Base-by-base conservation (phyloP, 2,329 filamentous ascomycete species). In the Pestalotiopsis sp. region DNA sequence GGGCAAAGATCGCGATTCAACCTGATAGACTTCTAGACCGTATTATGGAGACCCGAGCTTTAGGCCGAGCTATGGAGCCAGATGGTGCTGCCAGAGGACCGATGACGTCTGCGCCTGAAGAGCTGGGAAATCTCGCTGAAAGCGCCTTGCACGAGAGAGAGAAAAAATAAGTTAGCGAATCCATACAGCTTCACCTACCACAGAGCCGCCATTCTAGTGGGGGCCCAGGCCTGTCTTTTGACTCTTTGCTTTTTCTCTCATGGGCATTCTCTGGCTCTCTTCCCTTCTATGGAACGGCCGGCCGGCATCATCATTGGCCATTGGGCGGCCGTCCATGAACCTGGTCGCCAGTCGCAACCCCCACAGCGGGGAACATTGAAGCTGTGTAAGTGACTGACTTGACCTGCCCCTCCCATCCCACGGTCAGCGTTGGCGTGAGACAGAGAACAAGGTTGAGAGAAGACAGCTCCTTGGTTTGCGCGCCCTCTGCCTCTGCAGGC, bases 281-380 rank as follows among this genome's bases (percentile, higher is more conserved):
- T 20, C 23, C 23, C n/a, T 60, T 45, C 52, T 20, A 60, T 60
- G 65, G 65, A 38, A 23, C 56, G 45, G 4, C 56, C 52, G 57
- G 20, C 68, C 71, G 72, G 73, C 73, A 70, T 23, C 45, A n/a
- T 52, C 17, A 52, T 52, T 52, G 45, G 45, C 20, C 11, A 9
- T 20, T 70, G 68, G 31, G 73, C 73, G 73, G 74, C 68, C 71
- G 68, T 72, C 75, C 74, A 40, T 62, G n/a, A 36, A 59, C 31
- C 58, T 45, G 41, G 41, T 49, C 41, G 17, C n/a, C 45, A 20
- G 45, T 52, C 20, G 56, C 56, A 31, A 12, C 31, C 59, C 64
- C 69, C 69, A 70, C 72, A 71, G 74, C 72, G 74, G 74, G 75
- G 65, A 60, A 61, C 31, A 59, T 27, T 14, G 57, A 52, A 52